phyloP scores from a whole-genome alignment of 1,284 basidiomycete species.

The Marasmius oreades region DNA sequence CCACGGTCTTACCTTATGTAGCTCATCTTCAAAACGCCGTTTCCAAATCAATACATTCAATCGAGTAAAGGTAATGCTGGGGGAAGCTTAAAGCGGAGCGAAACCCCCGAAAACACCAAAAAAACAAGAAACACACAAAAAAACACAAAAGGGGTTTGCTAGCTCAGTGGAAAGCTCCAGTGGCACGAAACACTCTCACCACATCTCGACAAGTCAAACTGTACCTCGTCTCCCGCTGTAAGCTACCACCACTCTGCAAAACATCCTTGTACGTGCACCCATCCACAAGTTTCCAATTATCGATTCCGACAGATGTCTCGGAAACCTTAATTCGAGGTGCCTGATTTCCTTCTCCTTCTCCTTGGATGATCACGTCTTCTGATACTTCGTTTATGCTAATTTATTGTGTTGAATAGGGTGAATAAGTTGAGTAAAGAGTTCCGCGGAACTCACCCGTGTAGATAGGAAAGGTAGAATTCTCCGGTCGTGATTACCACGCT shows the following conservation, averaged over 20 bases:
- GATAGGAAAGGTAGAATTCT: slow-evolving; percentile 61
- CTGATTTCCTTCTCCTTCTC: neutral
- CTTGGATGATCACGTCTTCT: neutral
- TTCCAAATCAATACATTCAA: neutral
- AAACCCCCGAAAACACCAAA: no score
- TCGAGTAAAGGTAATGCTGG: neutral
- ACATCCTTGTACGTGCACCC: slow-evolving; percentile 34
- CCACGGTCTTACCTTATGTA: neutral
- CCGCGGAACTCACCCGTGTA: slow-evolving; percentile 74
- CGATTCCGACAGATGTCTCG: slow-evolving; percentile 35
- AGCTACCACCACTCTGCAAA: slow-evolving; percentile 41
- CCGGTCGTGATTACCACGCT: slow-evolving; percentile 77
- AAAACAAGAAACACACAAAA: no score
- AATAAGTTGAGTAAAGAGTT: no score
- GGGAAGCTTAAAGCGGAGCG: no score
- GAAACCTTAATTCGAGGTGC: neutral
- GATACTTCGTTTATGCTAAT: neutral
- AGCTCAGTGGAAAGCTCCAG: neutral
- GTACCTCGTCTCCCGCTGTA: slow-evolving; percentile 62
- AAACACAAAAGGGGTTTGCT: no score
- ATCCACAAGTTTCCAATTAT: slow-evolving; percentile 51
- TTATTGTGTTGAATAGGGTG: neutral
- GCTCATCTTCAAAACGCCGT: neutral
- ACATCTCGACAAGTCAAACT: slow-evolving; percentile 90
- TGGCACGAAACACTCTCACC: slow-evolving; percentile 43